Evolutionary conservation across 2,329 filamentous ascomycete species (phyloP).

Genomic region (Pseudogymnoascus sp.): DNA sequence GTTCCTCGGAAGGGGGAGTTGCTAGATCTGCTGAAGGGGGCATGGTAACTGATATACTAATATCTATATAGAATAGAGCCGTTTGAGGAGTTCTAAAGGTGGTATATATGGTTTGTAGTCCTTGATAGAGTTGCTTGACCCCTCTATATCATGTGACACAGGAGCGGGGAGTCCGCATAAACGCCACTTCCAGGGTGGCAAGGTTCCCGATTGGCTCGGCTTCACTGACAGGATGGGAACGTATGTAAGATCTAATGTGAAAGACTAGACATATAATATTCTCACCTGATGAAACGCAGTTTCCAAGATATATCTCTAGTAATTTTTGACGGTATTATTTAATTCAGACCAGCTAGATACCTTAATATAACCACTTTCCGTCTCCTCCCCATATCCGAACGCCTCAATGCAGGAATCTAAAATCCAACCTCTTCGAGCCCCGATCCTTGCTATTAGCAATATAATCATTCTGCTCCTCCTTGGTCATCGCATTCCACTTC

Average conservation of each 20-base stretch:
- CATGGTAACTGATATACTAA: not conserved
- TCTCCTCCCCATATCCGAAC: not conserved
- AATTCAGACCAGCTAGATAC: not conserved
- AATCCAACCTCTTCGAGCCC: conserved; percentile 32
- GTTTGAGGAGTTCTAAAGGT: not conserved
- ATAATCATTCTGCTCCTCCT: conserved; percentile 38
- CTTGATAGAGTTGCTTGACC: not conserved
- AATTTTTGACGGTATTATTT: not conserved
- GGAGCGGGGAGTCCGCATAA: not conserved
- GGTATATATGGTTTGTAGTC: not conserved
- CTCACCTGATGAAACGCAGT: not conserved
- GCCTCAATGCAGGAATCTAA: conserved; percentile 29
- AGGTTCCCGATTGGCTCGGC: not conserved
- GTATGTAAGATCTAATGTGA: not conserved
- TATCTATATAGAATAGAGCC: not conserved
- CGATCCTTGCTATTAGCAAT: conserved; percentile 30
- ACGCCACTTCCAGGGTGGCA: not conserved
- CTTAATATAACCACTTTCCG: not conserved
- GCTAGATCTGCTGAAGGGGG: not conserved
- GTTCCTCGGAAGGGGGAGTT: not conserved
- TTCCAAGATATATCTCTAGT: not conserved
- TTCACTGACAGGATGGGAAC: not conserved
- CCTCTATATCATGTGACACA: conserved; percentile 1
- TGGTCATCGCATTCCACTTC: conserved; percentile 37
- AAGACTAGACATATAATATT: not conserved